Conservation (phyloP, 331 rosid genomes). For the Acacia pycnantha region DNA sequence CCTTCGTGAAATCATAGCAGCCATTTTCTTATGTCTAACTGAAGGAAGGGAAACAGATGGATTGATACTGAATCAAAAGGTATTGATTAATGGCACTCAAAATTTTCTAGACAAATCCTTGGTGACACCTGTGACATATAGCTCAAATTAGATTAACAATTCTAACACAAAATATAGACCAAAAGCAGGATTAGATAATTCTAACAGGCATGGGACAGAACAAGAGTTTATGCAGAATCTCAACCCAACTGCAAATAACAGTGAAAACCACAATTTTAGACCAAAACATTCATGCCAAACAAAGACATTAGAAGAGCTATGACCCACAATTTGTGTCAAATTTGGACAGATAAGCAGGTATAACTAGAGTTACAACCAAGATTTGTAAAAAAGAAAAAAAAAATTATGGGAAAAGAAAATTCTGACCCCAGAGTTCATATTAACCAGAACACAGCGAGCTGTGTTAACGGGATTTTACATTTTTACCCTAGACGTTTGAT, state of each 20-base stretch:
- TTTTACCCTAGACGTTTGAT: background rate
- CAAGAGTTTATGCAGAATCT: background rate
- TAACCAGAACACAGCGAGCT: background rate
- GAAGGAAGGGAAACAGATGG: background rate
- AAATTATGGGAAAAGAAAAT: background rate
- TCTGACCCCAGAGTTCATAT: background rate
- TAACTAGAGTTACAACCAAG: background rate
- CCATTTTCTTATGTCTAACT: slow-evolving; percentile 24
- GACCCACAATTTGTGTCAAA: background rate
- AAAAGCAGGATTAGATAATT: background rate
- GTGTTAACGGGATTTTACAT: background rate
- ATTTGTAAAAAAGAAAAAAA: background rate
- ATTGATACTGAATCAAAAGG: background rate
- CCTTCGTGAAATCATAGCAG: slow-evolving; percentile 46
- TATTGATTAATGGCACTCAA: background rate
- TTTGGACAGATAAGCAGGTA: background rate
- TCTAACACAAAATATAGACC: background rate
- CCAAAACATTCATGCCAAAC: background rate
- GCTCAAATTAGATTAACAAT: background rate
- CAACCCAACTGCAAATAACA: background rate
- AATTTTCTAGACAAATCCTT: background rate
- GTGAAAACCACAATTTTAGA: background rate
- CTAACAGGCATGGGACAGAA: background rate
- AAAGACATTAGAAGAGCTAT: background rate
- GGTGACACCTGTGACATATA: background rate